Conservation (phyloP, 1,284 basidiomycete species). For the Fomitopsis pinicola region DNA sequence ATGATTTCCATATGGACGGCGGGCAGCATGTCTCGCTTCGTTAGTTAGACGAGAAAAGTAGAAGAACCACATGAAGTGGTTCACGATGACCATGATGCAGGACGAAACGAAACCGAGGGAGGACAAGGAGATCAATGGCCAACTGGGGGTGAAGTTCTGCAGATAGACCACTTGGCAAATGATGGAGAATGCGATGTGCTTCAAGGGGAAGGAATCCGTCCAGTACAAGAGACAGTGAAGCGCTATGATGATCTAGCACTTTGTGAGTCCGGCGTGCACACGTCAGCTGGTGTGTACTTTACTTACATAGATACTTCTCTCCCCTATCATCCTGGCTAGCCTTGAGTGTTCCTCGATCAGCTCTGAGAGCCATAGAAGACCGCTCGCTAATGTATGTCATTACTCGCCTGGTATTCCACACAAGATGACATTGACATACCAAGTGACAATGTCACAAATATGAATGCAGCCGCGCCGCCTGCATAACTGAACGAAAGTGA, state of each 20-base stretch:
- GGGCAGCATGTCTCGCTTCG: conserved; percentile 44
- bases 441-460: conserved; percentile 33
- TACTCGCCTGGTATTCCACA: neutral
- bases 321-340: conserved; percentile 74
- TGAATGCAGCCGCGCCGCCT: conserved; percentile 31
- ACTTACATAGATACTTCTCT: conserved; percentile 82
- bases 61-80: conserved; percentile 96
- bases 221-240: conserved; percentile 78
- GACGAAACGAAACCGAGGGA: conserved; percentile 81
- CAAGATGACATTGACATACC: conserved; percentile 17
- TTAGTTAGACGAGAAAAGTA: conserved; percentile 75
- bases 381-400: conserved; percentile 61
- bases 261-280: conserved; percentile 27
- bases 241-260: conserved; percentile 55
- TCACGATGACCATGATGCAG: conserved; percentile 76
- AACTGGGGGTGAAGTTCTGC: conserved; percentile 82
- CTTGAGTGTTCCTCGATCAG: conserved; percentile 91
- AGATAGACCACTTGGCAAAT: conserved; percentile 84
- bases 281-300: neutral
- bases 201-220: conserved; percentile 75
- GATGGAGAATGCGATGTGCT: conserved; percentile 75
- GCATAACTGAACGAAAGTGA: conserved; percentile 23
- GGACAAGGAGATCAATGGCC: conserved; percentile 88
- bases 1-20: conserved; percentile 33
- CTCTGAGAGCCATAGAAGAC: conserved; percentile 89